Base-by-base conservation (phyloP, 805 yeast genomes). In the Saccharomycopsis olivae region DNA sequence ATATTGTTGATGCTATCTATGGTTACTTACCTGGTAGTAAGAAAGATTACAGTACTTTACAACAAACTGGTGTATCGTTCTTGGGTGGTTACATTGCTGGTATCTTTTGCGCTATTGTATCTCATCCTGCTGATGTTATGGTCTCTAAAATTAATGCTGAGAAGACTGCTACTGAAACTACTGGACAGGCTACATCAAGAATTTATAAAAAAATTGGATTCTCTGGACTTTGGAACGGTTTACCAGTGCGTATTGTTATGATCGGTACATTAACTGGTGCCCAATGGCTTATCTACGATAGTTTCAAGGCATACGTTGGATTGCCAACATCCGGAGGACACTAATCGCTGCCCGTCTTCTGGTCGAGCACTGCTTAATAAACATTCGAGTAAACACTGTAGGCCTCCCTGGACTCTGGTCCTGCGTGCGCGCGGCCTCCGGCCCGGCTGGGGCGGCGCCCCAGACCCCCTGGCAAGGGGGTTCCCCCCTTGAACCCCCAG, bases 41-140 rank as follows among this genome's bases (percentile, higher is more conserved):
- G 57, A 64, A 70, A 17, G 77, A 83, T 44, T 85, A 83, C 68
- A 65, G 84, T 10, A 60, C 77, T 32, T 50, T 78, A 32, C 79
- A 80, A 54, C 96, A 92, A 63, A 89, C 96, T 17, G 94, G 96
- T 38, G 95, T 92, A 30, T 85, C 95, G 18, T 92, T 89, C 66
- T 66, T 78, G 35, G 96, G 95, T 60, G 97, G 98, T 58, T 89
- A 89, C 65, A 73, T 89, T 56, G 98, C 97, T 9, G 98, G 97
- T 78, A 78, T 92, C 41, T 75, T 88, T 66, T 89, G 96, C 68
- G 97, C 98, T 5, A 65, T 82, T 38, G 92, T 88, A 14, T 88
- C 96, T 20, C 96, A 92, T 60, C 98, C 98, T 16, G 97, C 97
- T n/a, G 98, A 89, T 61, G 96, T 89, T 25, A 79, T 92, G 95